Evolutionary conservation across 192 early-diverging fungal genomes (phyloP).

Genomic region (Backusella circina): DNA sequence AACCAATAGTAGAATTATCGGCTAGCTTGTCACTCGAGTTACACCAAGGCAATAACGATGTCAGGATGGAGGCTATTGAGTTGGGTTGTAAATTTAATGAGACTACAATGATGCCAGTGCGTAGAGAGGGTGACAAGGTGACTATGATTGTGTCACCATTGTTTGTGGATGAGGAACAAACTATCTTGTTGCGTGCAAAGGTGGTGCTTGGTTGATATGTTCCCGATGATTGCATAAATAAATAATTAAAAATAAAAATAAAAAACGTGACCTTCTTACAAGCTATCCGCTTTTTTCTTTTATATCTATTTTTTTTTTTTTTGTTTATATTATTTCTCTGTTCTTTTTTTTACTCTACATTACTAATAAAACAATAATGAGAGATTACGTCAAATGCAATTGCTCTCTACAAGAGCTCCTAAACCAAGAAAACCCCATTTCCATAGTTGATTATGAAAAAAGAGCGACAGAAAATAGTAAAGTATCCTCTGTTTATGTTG

Average conservation of each 20-base stretch:
- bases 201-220: constrained; percentile 24
- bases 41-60: constrained; percentile 33
- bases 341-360: not conserved
- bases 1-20: constrained; percentile 19
- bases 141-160: constrained; percentile 27
- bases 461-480: not conserved
- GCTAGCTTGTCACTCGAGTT: constrained; percentile 30
- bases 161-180: constrained; percentile 34
- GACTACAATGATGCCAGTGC: constrained; percentile 21
- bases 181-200: constrained; percentile 23
- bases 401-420: not conserved
- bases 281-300: no score
- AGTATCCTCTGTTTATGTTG: not conserved
- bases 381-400: not conserved
- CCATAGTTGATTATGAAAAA: not conserved
- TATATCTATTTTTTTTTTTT: not conserved
- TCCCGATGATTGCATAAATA: not conserved
- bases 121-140: constrained; percentile 15
- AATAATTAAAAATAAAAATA: not conserved
- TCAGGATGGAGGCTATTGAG: constrained; percentile 22
- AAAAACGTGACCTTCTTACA: not conserved
- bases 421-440: not conserved
- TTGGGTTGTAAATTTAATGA: constrained; percentile 21
- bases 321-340: not conserved
- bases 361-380: not conserved